These are phyloP conservation scores for Lippia alba DNA, from an alignment of 305 asterid species.

Conservation along the genomic window DNA sequence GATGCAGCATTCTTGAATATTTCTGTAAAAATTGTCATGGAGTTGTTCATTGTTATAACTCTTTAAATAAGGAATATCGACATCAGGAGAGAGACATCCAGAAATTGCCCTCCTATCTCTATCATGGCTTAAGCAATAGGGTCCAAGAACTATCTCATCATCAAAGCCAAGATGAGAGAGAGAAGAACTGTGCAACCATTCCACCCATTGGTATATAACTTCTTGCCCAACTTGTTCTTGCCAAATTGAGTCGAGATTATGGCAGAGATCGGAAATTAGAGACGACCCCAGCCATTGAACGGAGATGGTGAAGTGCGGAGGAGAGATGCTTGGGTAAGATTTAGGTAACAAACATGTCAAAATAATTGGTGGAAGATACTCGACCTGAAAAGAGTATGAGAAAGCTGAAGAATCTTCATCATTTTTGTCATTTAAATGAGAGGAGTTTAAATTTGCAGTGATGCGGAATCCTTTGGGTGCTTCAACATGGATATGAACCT, in stretches of 20 bases:
- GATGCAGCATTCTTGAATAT: constrained; percentile 79
- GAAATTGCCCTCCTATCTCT: constrained; percentile 81
- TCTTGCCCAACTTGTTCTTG: constrained; percentile 76
- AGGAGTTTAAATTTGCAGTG: constrained; percentile 59
- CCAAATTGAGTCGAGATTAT: constrained; percentile 81
- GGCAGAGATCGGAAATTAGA: constrained; percentile 70
- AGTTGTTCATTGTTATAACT: constrained; percentile 73
- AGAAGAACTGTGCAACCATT: constrained; percentile 72
- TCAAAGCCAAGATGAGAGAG: constrained; percentile 80
- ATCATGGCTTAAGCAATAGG: constrained; percentile 42
- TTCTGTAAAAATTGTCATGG: constrained; percentile 66
- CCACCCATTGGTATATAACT: constrained; percentile 87
- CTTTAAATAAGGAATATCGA: constrained; percentile 73
- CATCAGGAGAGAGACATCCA: constrained; percentile 61
- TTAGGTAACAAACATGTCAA: constrained; percentile 83
- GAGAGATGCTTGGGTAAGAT: constrained; percentile 73
- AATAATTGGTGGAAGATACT: constrained; percentile 76
- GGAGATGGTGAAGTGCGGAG: constrained; percentile 75
- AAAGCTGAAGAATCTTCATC: constrained; percentile 53
- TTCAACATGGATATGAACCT: constrained; percentile 77
- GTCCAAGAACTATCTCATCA: constrained; percentile 71
- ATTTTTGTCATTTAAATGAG: constrained; percentile 41
- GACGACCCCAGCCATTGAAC: constrained; percentile 68
- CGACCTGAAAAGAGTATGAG: constrained; percentile 73
- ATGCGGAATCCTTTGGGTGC: constrained; percentile 59